These are phyloP conservation scores for Sugiyamaella boreocaroliniensis DNA, from an alignment of 805 yeast genomes.

Conservation along the genomic window DNA sequence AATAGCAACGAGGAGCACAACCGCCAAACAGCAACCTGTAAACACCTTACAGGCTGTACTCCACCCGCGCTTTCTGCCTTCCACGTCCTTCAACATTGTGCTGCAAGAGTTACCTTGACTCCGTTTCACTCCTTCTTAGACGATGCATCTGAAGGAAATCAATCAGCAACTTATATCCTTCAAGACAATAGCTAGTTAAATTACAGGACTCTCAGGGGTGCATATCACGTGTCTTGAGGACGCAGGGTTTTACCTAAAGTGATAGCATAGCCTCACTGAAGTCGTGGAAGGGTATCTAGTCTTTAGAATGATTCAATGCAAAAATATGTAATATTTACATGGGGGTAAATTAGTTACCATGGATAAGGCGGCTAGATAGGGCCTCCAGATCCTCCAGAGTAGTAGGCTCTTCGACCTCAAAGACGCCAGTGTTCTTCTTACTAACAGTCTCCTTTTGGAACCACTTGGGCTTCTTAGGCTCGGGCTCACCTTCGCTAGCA, in stretches of 20 bases:
- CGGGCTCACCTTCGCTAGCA: slow-evolving; percentile 26
- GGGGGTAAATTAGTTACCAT: not conserved
- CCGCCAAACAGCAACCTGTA: no score
- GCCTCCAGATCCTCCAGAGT: slow-evolving; percentile 93
- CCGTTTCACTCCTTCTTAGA: no score
- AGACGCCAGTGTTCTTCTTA: slow-evolving; percentile 33
- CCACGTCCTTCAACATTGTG: no score
- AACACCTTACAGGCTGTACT: no score
- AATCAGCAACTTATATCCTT: no score
- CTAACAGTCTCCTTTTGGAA: slow-evolving; percentile 31
- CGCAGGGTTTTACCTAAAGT: not conserved
- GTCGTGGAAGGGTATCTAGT: no score
- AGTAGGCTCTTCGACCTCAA: slow-evolving; percentile 82
- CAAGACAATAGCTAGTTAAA: not conserved
- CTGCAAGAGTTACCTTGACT: no score
- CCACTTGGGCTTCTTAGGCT: slow-evolving; percentile 34
- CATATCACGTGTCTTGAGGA: not conserved
- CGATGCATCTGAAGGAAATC: not conserved
- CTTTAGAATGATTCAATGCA: slow-evolving; percentile 1
- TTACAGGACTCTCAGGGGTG: not conserved
- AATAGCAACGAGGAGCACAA: not conserved
- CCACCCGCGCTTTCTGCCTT: no score
- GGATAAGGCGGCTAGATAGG: slow-evolving; percentile 20
- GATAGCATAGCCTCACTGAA: no score
- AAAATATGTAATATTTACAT: slow-evolving; percentile 1